Conservation (phyloP, 2,329 filamentous ascomycete genomes). For the Daldinia sp. region DNA sequence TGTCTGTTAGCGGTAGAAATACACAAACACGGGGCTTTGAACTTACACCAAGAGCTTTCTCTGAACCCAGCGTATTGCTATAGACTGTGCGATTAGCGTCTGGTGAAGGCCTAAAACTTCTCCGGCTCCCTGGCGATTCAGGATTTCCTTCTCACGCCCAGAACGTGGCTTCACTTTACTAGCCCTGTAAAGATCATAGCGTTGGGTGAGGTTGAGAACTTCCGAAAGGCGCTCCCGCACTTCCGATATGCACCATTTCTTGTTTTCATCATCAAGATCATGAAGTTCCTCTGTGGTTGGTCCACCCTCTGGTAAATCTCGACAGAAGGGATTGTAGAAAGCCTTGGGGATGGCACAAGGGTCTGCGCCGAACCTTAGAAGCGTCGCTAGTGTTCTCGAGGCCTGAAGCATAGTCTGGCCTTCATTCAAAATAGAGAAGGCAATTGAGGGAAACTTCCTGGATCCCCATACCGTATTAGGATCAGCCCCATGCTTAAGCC, state of each 20-base stretch:
- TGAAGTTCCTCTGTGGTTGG: constrained; percentile 13
- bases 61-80: neutral
- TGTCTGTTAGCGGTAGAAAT: neutral
- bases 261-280: constrained; percentile 4
- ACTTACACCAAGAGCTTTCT: neutral
- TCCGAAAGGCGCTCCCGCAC: neutral
- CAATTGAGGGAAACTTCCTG: neutral
- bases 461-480: neutral
- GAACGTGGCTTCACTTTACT: neutral
- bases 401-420: neutral
- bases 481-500: neutral
- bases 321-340: constrained; percentile 31
- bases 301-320: constrained; percentile 27
- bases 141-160: neutral
- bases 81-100: neutral
- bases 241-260: neutral
- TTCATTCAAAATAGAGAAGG: neutral
- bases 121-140: neutral
- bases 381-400: neutral
- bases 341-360: constrained; percentile 27
- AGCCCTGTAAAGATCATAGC: neutral
- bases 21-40: neutral
- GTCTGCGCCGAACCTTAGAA: constrained; percentile 17
- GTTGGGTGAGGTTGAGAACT: neutral
- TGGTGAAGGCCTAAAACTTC: neutral